Percentiles rank a stretch among this genome's conserved stretches.
phyloP scores from a whole-genome alignment of 345 rosid species.

The Salix brachista region DNA sequence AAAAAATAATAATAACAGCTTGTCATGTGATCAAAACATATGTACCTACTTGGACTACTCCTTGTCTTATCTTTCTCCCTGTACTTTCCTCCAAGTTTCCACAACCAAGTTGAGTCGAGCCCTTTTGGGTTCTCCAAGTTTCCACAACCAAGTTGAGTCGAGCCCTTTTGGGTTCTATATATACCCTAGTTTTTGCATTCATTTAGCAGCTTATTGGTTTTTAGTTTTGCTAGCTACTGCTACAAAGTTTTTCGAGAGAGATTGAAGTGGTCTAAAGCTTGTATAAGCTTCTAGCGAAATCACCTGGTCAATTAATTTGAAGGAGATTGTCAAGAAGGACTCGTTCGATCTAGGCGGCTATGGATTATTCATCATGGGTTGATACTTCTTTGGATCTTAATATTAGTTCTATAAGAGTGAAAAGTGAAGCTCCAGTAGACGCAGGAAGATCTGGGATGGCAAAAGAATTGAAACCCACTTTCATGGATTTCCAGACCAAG shows the following conservation, averaged over 20 bases:
- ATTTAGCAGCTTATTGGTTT: neutral
- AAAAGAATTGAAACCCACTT: conserved; percentile 20
- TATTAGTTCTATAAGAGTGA: conserved; percentile 3
- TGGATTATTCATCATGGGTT: conserved; percentile 25
- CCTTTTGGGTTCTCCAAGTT: neutral
- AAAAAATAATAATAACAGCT: neutral
- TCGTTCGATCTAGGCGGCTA: neutral
- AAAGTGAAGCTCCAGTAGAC: neutral
- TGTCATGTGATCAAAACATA: neutral
- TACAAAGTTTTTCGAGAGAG: neutral
- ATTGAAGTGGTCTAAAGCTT: neutral
- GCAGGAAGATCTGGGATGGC: neutral
- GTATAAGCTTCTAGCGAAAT: neutral
- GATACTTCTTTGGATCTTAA: conserved; percentile 32
- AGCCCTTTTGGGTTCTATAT: neutral
- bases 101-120: neutral
- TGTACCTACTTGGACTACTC: neutral
- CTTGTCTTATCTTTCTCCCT: neutral
- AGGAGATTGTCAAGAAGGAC: neutral
- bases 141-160: neutral
- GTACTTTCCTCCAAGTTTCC: conserved; percentile 2
- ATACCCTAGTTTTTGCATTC: neutral
- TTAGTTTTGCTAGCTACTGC: neutral
- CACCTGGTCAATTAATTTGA: neutral
- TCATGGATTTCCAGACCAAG: conserved; percentile 31